These are phyloP conservation scores for Pleurotus djamor DNA, from an alignment of 768 basidiomycete genomes.

Conservation along the genomic window DNA sequence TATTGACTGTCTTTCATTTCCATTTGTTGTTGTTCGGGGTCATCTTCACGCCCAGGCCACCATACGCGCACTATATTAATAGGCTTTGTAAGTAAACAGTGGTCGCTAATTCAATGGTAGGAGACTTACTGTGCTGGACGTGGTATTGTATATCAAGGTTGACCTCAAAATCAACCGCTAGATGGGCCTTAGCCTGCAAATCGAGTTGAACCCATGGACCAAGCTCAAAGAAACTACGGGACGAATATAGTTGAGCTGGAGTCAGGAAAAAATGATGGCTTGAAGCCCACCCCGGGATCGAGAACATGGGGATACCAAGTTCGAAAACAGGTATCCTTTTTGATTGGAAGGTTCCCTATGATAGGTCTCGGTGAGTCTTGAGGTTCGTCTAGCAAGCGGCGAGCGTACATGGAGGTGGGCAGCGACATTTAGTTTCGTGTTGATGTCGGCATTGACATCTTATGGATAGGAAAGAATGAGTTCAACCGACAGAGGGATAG, in stretches of 20 bases:
- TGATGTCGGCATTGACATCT: background rate
- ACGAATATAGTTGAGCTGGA: background rate
- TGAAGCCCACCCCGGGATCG: background rate
- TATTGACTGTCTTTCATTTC: background rate
- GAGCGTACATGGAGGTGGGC: background rate
- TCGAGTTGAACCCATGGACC: background rate
- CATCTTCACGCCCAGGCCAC: background rate
- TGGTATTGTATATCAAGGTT: background rate
- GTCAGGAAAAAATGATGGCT: background rate
- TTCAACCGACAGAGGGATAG: background rate
- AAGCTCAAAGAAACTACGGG: too few relatives aligned
- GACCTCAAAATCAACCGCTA: background rate
- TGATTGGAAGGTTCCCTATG: background rate
- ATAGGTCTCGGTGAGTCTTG: background rate
- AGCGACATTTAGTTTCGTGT: background rate
- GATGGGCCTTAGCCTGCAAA: background rate
- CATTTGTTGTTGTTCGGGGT: background rate
- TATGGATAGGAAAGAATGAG: background rate
- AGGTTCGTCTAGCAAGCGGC: background rate
- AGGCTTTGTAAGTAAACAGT: background rate
- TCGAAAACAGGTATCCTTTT: background rate
- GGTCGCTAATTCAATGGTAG: too few relatives aligned
- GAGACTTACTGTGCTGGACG: background rate
- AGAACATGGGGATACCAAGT: background rate
- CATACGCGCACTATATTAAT: background rate